These are phyloP conservation scores for Pseudopyrenochaeta lycopersici DNA, from an alignment of 2,329 filamentous ascomycete genomes.

Conservation along the genomic window DNA sequence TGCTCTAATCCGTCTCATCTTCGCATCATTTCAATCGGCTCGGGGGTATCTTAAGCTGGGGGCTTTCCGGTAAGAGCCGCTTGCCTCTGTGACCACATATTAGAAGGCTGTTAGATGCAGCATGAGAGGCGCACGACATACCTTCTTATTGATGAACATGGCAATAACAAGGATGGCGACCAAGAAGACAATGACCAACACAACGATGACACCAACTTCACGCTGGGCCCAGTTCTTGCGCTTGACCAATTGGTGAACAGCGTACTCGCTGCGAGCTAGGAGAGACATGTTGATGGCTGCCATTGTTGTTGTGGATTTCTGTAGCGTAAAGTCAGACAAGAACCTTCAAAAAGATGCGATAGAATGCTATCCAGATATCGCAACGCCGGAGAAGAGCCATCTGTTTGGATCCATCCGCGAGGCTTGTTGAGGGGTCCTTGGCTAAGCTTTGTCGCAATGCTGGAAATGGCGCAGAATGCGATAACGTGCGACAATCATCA, in stretches of 20 bases:
- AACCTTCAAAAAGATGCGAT: slow-evolving; percentile 14
- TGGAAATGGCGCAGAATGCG: slow-evolving; percentile 13
- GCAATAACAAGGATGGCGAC: slow-evolving; percentile 61
- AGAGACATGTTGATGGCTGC: slow-evolving; percentile 49
- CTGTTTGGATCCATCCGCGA: slow-evolving; percentile 1
- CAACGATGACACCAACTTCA: slow-evolving; percentile 69
- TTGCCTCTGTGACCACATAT: slow-evolving; percentile 19
- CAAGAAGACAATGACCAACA: slow-evolving; percentile 68
- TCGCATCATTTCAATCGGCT: slow-evolving; percentile 11
- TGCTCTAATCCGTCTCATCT: slow-evolving; percentile 3
- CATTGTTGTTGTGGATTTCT: slow-evolving; percentile 45
- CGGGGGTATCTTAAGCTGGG: slow-evolving; percentile 22
- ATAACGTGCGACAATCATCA: slow-evolving; percentile 11
- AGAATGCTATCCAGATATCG: background rate
- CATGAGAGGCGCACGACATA: slow-evolving; percentile 28
- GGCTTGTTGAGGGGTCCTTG: slow-evolving; percentile 3
- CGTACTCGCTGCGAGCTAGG: slow-evolving; percentile 47
- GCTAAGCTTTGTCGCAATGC: slow-evolving; percentile 26
- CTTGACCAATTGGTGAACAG: slow-evolving; percentile 57
- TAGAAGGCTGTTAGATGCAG: background rate
- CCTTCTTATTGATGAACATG: slow-evolving; percentile 60
- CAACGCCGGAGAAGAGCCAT: background rate
- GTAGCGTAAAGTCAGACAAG: slow-evolving; percentile 18
- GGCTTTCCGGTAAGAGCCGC: slow-evolving; percentile 10
- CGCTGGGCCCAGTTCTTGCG: slow-evolving; percentile 66